Percentiles rank a stretch among this genome's conserved stretches.
These are phyloP conservation scores for Glycine tomentella DNA, from an alignment of 306 rosid species.

Conservation along the genomic window DNA sequence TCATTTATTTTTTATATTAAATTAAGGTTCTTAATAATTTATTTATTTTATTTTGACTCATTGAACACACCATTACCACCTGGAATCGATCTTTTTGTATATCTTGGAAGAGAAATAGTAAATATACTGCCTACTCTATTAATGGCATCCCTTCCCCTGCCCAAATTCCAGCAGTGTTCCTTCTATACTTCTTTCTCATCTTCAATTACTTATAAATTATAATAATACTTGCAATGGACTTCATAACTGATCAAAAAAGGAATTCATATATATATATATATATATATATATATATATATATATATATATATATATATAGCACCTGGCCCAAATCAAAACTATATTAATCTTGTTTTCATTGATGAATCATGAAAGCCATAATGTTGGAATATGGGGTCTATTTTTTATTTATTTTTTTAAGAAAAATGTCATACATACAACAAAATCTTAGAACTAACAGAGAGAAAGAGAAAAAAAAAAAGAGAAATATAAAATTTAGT, in stretches of 20 bases:
- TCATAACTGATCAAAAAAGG: too few species aligned
- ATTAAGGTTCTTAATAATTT: constrained; percentile 41
- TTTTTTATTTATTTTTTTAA: too few species aligned
- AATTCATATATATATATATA: too few species aligned
- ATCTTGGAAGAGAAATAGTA: constrained; percentile 54
- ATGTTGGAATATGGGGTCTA: too few species aligned
- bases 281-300: too few species aligned
- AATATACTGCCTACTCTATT: constrained; percentile 51
- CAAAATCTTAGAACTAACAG: too few species aligned
- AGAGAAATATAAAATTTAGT: too few species aligned
- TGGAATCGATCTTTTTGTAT: constrained; percentile 52
- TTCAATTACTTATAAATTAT: neutral
- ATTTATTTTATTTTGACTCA: constrained; percentile 41
- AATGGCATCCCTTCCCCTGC: constrained; percentile 28
- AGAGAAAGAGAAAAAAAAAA: too few species aligned
- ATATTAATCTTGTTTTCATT: neutral
- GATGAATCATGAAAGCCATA: neutral
- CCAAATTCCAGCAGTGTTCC: neutral
- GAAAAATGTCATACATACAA: too few species aligned
- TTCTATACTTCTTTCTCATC: neutral
- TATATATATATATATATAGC: too few species aligned
- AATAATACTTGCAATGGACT: too few species aligned
- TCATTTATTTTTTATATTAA: constrained; percentile 47
- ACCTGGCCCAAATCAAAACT: neutral
- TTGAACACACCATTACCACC: constrained; percentile 45